These are phyloP conservation scores for Calonectria fujianensis DNA, from an alignment of 2,329 filamentous ascomycete genomes.

Conservation along the genomic window DNA sequence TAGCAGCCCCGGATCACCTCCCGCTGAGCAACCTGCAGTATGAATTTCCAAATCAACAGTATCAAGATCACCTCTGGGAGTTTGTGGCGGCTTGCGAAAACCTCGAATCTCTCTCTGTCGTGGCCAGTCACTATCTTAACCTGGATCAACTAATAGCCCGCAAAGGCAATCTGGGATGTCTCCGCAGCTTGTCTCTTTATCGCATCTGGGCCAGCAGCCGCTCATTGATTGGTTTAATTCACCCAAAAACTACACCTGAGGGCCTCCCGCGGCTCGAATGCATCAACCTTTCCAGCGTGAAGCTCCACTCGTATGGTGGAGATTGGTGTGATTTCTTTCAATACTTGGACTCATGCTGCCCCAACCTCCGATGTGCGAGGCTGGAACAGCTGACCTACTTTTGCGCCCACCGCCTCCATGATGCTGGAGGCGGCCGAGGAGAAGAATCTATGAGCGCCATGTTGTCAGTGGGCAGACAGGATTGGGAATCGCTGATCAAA, in stretches of 20 bases:
- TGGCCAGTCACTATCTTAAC: background rate
- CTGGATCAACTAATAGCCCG: background rate
- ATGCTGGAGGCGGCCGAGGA: no score
- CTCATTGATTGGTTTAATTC: background rate
- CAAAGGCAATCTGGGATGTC: background rate
- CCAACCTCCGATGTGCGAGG: background rate
- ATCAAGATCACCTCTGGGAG: slow-evolving; percentile 3
- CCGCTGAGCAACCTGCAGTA: slow-evolving; percentile 10
- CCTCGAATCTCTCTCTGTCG: slow-evolving; percentile 9
- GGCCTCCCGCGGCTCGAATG: background rate
- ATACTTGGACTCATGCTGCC: background rate
- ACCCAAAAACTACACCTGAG: background rate
- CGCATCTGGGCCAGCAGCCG: background rate
- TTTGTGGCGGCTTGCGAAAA: slow-evolving; percentile 20
- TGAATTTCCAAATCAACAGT: slow-evolving; percentile 1
- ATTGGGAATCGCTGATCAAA: no score
- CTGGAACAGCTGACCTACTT: background rate
- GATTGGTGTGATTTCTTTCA: background rate
- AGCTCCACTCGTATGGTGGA: background rate
- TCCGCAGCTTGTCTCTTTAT: background rate
- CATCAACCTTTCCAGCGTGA: background rate
- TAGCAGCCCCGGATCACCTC: background rate
- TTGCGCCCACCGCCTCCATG: no score
- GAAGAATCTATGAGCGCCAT: no score
- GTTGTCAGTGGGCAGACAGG: no score